Conservation (phyloP, 2,329 filamentous ascomycete genomes). For the Coniochaeta ligniaria region DNA sequence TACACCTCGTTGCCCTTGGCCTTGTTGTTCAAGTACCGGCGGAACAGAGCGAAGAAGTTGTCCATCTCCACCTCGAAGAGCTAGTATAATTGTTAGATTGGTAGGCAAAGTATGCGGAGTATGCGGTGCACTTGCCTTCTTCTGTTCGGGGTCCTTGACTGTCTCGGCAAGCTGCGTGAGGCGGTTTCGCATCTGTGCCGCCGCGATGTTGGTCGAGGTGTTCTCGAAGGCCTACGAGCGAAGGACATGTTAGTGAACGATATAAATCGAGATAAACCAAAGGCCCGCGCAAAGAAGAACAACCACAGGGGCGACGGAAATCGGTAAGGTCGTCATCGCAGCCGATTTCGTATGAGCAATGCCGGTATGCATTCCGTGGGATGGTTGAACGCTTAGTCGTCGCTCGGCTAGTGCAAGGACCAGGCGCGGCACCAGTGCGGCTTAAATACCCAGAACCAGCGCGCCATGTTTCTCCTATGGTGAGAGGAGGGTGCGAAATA, state of each 20-base stretch:
- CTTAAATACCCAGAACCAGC: neutral
- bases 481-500: neutral
- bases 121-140: slow-evolving; percentile 58
- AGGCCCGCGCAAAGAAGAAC: neutral
- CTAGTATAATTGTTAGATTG: slow-evolving; percentile 31
- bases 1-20: slow-evolving; percentile 91
- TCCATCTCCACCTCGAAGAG: slow-evolving; percentile 99
- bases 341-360: neutral
- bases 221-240: slow-evolving; percentile 88
- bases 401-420: neutral
- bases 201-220: slow-evolving; percentile 95
- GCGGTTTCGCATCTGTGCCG: slow-evolving; percentile 97
- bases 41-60: slow-evolving; percentile 99
- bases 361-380: neutral
- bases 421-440: neutral
- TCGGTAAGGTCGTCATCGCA: slow-evolving; percentile 4
- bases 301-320: neutral
- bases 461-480: neutral
- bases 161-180: slow-evolving; percentile 88
- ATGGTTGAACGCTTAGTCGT: neutral
- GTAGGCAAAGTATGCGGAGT: neutral
- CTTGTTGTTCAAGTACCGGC: slow-evolving; percentile 97
- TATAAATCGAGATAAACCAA: slow-evolving; percentile 2
- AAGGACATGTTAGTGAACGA: slow-evolving; percentile 22
- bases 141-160: slow-evolving; percentile 71